Base-by-base conservation (phyloP, 805 yeast genomes). In the Kuraishia hungarica region DNA sequence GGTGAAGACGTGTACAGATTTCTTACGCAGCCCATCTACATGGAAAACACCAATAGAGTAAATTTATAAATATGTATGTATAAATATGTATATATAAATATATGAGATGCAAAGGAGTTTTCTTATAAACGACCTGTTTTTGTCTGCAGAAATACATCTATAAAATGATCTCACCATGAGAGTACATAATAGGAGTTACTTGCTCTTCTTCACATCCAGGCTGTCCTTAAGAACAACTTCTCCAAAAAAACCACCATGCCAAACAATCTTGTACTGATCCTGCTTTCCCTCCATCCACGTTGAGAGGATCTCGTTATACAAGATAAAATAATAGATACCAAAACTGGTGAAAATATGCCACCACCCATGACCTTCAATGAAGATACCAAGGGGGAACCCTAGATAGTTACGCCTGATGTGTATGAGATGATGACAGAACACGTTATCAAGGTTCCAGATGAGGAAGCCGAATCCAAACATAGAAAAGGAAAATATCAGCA, bases 291-390 rank as follows among this genome's bases (percentile, higher is more conserved):
- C 74, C 65, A 89, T 78, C 69, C 85, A 83, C 35, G 86, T 72
- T 60, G 93, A 78, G 58, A 92, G 72, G 59, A 87, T 81, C 72
- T 90, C 92, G 64, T 87, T 78, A 65, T 87, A 90, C 2, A 87
- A 83, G 60, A 92, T 78, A 71, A 89, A 92, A 66, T 78, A 86
- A 69, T 93, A 93, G 11, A 93, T 94, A 1, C 97, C 97, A 21
- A 83, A 73, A 0, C 96, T 96, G 0, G 94, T 88, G 59, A 88
- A 77, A 11, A 88, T 72, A 66, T 93, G 98, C 98, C 98, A 93
- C 97, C 97, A 93, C 23, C 96, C 97, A 64, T 93, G 98, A 28
- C 96, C 87, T 69, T 93, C 98, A 39, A 93, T 74, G 2, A 93
- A 60, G 58, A 90, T 79, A 1, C 98, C 98, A 54, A 86, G 79